These are phyloP conservation scores for Iris pallida DNA, from an alignment of 116 monocot species.

Conservation along the genomic window DNA sequence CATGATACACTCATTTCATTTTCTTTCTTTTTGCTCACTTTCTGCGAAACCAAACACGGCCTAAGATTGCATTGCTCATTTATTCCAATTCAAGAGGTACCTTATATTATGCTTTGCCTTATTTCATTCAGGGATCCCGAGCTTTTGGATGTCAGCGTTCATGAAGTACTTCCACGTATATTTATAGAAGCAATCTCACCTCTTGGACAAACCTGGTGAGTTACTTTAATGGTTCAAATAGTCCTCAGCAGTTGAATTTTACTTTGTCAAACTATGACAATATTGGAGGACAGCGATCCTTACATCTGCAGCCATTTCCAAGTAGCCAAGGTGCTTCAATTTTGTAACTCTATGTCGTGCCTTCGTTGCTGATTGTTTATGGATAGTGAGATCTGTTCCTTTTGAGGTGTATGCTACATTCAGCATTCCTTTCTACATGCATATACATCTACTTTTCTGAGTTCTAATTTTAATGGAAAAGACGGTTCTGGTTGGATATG, in stretches of 20 bases:
- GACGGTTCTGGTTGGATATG: conserved; percentile 1
- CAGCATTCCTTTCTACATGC: too few relatives aligned
- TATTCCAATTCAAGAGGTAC: neutral
- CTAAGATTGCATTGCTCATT: neutral
- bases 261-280: neutral
- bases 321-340: conserved; percentile 14
- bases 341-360: conserved; percentile 21
- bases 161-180: conserved; percentile 79
- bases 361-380: conserved; percentile 4
- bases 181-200: conserved; percentile 39
- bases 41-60: too few relatives aligned
- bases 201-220: neutral
- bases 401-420: neutral
- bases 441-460: neutral
- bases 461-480: neutral
- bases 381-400: conserved; percentile 1
- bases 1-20: neutral
- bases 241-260: neutral
- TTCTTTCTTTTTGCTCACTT: neutral
- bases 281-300: conserved; percentile 1
- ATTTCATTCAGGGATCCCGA: conserved; percentile 60
- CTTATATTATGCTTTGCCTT: neutral
- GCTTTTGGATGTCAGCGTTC: conserved; percentile 60
- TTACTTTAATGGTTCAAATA: neutral
- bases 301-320: neutral